Percentiles rank a stretch among this genome's conserved stretches.
These are phyloP conservation scores for Tolypocladium ovalisporum DNA, from an alignment of 2,329 filamentous ascomycete species.

Conservation along the genomic window DNA sequence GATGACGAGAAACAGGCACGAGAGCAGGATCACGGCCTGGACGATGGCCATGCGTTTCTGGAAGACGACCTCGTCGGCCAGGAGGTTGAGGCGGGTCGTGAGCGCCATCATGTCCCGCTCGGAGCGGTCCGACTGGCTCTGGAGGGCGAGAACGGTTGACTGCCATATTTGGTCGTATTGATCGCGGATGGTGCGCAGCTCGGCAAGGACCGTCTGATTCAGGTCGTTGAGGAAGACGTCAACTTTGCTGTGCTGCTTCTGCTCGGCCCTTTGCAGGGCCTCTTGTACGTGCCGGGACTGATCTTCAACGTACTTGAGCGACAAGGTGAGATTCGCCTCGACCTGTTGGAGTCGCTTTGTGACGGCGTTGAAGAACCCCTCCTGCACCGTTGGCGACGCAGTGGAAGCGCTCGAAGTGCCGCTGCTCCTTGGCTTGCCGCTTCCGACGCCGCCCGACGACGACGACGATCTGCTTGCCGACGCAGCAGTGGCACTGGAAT, in stretches of 20 bases:
- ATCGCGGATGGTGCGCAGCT: constrained; percentile 65
- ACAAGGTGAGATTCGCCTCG: constrained; percentile 85
- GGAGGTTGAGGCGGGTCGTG: constrained; percentile 66
- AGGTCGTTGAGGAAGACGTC: constrained; percentile 70
- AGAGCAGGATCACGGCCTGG: constrained; percentile 75
- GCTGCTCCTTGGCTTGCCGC: constrained; percentile 16
- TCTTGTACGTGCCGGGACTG: constrained; percentile 86
- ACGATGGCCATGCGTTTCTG: constrained; percentile 89
- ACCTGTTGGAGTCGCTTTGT: constrained; percentile 86
- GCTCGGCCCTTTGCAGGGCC: constrained; percentile 76
- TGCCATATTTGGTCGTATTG: constrained; percentile 98
- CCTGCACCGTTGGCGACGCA: constrained; percentile 72
- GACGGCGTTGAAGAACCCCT: constrained; percentile 95
- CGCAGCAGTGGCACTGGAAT: neutral
- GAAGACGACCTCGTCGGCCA: constrained; percentile 85
- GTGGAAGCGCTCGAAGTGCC: constrained; percentile 14
- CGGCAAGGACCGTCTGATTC: constrained; percentile 77
- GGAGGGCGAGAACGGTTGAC: constrained; percentile 82
- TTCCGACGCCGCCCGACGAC: constrained; percentile 5
- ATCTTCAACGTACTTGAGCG: constrained; percentile 91
- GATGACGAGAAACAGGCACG: constrained; percentile 78
- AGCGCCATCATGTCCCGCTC: constrained; percentile 76
- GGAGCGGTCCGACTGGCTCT: constrained; percentile 76
- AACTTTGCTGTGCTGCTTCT: constrained; percentile 75
- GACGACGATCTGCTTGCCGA: constrained; percentile 1